Base-by-base conservation (phyloP, 441 rosid genomes). In the Pelargonium fulgidum region DNA sequence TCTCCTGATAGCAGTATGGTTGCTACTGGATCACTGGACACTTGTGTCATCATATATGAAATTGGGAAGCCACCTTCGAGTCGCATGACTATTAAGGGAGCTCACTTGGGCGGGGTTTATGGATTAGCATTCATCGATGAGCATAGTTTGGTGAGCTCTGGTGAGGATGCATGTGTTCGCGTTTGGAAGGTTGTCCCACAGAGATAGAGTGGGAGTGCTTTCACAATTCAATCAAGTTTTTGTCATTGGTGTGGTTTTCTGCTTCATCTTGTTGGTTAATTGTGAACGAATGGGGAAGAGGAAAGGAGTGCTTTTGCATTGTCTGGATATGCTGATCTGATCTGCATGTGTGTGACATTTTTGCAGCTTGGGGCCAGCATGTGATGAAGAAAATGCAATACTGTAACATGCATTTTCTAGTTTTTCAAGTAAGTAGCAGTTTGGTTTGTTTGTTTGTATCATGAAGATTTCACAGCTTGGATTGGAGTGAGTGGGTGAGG, bases 81-180 rank as follows among this genome's bases (percentile, higher is more conserved):
- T 81, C 88, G 97, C 19, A 81, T 82, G 81, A 87, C 95, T 26
- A 76, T 93, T 56, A 91, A 89, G 77, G 95, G 92, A 64, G 97
- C 97, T 75, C 97, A 93, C 76, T 77, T 88, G 74, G 97, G 97
- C 44, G 97, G 96, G 72, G 99, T 93, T 44, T 91, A 93, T 73
- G 99, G 95, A 68, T 80, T 93, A 66, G 89, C 89, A 68, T 93
- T 93, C 65, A 80, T 85, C 36, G 92, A 91, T 66, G 93, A 86
- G 26, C 62, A 71, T 29, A 85, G 80, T 70, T 80, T 91, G 11
- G 89, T 83, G 70, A 91, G 99, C 64, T 93, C 99, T 19, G 99
- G 97, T 65, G 99, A 91, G 86, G 97, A 93, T 87, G 97, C 97
- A 17, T 93, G 95, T 82, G 78, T 93, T 71, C 88, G 97, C 11